Percentiles rank a stretch among this genome's conserved stretches.
These are phyloP conservation scores for Ehretia macrophylla DNA, from an alignment of 257 asterid genomes.

Conservation along the genomic window DNA sequence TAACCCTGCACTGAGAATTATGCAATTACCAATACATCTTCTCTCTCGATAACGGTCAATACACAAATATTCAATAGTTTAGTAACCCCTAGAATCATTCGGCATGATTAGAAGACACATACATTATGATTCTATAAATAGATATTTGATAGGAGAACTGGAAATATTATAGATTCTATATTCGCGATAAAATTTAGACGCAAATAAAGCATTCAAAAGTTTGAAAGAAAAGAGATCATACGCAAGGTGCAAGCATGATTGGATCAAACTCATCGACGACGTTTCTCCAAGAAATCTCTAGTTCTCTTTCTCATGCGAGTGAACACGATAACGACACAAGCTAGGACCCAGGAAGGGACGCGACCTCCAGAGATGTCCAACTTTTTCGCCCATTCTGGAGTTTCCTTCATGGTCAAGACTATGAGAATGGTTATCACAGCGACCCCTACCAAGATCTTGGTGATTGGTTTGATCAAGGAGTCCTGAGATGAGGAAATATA, in stretches of 20 bases:
- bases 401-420: slow-evolving; percentile 49
- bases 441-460: slow-evolving; percentile 62
- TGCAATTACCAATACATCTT: too few species aligned
- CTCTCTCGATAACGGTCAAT: too few species aligned
- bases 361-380: slow-evolving; percentile 41
- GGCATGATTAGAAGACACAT: too few species aligned
- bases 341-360: slow-evolving; percentile 78
- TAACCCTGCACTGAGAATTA: too few species aligned
- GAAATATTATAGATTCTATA: background rate
- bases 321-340: slow-evolving; percentile 77
- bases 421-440: slow-evolving; percentile 44
- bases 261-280: slow-evolving; percentile 17
- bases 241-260: background rate
- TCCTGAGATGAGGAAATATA: slow-evolving; percentile 47
- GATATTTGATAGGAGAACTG: background rate
- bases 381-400: slow-evolving; percentile 65
- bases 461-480: slow-evolving; percentile 57
- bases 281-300: slow-evolving; percentile 41
- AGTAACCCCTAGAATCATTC: too few species aligned
- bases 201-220: background rate
- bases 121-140: too few species aligned
- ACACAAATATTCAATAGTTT: too few species aligned
- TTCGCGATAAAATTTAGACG: background rate
- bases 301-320: slow-evolving; percentile 88
- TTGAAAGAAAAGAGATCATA: background rate